Evolutionary conservation across 495 filamentous ascomycete genomes (phyloP).

Genomic region (Cryomyces minteri): DNA sequence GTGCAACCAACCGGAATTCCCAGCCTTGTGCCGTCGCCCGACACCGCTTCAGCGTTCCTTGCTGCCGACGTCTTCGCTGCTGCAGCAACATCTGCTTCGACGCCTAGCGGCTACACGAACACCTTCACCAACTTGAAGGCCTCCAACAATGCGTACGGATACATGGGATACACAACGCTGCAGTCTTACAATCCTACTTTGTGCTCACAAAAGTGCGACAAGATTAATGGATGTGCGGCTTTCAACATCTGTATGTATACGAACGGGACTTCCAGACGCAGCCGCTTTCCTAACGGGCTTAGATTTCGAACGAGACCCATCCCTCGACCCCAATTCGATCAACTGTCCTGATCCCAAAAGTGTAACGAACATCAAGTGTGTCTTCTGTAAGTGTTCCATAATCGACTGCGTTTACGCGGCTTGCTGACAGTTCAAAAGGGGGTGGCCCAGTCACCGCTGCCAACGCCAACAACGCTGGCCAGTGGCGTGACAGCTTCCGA

Average conservation of each 20-base stretch:
- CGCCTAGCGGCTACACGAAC: neutral
- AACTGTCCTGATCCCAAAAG: slow-evolving; percentile 5
- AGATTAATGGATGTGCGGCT: slow-evolving; percentile 3
- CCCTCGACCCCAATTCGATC: slow-evolving; percentile 1
- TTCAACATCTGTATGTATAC: slow-evolving; percentile 5
- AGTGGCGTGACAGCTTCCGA: slow-evolving; percentile 3
- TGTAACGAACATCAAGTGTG: slow-evolving; percentile 7
- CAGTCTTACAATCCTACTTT: slow-evolving; percentile 5
- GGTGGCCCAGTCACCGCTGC: neutral
- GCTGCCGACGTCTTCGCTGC: neutral
- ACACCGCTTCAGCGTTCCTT: neutral
- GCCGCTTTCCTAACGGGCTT: too few relatives aligned
- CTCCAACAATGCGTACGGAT: neutral
- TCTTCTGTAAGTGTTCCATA: slow-evolving; percentile 1
- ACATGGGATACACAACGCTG: slow-evolving; percentile 7
- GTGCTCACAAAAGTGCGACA: slow-evolving; percentile 6
- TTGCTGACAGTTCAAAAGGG: too few relatives aligned
- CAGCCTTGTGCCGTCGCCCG: neutral
- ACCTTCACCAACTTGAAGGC: slow-evolving; percentile 5
- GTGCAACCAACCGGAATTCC: neutral
- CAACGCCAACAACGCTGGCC: slow-evolving; percentile 8
- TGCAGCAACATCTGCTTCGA: neutral
- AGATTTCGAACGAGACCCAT: slow-evolving; percentile 6
- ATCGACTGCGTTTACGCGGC: too few relatives aligned
- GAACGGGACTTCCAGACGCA: too few relatives aligned